Evolutionary conservation across 139 green algal species (phyloP).

Genomic region (Micractinium conductrix): DNA sequence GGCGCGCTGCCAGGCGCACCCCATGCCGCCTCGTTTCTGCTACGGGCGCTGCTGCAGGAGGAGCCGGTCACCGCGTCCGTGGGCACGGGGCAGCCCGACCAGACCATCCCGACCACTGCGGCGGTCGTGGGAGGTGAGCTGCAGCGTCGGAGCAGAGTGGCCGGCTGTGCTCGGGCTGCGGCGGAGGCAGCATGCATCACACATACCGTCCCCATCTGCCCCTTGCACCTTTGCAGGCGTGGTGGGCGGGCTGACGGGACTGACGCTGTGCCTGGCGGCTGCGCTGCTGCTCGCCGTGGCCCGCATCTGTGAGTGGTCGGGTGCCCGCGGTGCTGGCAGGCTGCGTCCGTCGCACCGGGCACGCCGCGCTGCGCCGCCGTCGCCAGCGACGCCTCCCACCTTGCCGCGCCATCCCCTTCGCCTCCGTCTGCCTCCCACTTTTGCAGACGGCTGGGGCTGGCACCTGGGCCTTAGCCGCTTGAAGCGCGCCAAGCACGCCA

Average conservation of each 20-base stretch:
- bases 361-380: too few relatives aligned
- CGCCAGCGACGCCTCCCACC: too few relatives aligned
- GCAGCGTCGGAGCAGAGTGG: too few relatives aligned
- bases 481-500: too few relatives aligned
- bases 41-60: background rate
- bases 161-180: background rate
- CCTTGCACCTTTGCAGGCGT: background rate
- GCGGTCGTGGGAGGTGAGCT: conserved; percentile 24
- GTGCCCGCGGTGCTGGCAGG: too few relatives aligned
- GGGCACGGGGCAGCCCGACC: background rate
- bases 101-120: conserved; percentile 19
- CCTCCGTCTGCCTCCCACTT: too few relatives aligned
- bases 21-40: too few relatives aligned
- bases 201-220: background rate
- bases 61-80: background rate
- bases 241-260: conserved; percentile 13
- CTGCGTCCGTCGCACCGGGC: too few relatives aligned
- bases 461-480: too few relatives aligned
- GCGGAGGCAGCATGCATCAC: background rate
- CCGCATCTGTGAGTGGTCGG: conserved; percentile 19
- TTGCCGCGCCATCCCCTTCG: too few relatives aligned
- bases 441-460: too few relatives aligned
- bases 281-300: conserved; percentile 16
- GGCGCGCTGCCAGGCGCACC: too few relatives aligned
- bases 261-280: conserved; percentile 19